phyloP scores from a whole-genome alignment of 805 yeast genomes.

The Jamesozyma rosinii region DNA sequence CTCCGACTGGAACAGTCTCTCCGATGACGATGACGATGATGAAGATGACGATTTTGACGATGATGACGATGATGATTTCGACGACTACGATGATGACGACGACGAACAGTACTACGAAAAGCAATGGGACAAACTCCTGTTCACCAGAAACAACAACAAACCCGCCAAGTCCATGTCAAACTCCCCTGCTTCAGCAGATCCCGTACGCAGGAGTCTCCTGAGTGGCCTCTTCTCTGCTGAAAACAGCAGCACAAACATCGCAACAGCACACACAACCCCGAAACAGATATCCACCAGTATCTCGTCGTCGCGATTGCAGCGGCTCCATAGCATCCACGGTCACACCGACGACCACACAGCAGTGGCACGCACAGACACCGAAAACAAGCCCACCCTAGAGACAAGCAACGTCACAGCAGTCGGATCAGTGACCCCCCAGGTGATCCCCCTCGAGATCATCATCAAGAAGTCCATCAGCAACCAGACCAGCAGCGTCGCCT shows the following conservation, averaged over 20 bases:
- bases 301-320: conserved; percentile 1
- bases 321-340: conserved; percentile 1
- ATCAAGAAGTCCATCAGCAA: conserved; percentile 1
- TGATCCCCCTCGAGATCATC: background rate
- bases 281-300: background rate
- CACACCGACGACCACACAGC: background rate
- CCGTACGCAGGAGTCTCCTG: conserved; percentile 21
- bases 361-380: background rate
- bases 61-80: conserved; percentile 15
- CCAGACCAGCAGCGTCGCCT: background rate
- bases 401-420: conserved; percentile 21
- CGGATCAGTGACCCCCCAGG: conserved; percentile 26
- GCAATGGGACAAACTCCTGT: conserved; percentile 28
- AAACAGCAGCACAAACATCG: background rate
- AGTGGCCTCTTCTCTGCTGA: conserved; percentile 26
- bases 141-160: conserved; percentile 11
- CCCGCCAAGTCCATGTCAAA: background rate
- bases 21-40: conserved; percentile 19
- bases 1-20: conserved; percentile 28
- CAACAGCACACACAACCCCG: background rate
- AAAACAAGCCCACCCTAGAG: conserved; percentile 10
- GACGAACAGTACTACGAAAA: conserved; percentile 26
- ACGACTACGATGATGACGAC: conserved; percentile 23
- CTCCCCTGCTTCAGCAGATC: background rate
- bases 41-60: conserved; percentile 13